Conservation (phyloP, 2,329 filamentous ascomycete species). For the Parastagonospora nodorum region DNA sequence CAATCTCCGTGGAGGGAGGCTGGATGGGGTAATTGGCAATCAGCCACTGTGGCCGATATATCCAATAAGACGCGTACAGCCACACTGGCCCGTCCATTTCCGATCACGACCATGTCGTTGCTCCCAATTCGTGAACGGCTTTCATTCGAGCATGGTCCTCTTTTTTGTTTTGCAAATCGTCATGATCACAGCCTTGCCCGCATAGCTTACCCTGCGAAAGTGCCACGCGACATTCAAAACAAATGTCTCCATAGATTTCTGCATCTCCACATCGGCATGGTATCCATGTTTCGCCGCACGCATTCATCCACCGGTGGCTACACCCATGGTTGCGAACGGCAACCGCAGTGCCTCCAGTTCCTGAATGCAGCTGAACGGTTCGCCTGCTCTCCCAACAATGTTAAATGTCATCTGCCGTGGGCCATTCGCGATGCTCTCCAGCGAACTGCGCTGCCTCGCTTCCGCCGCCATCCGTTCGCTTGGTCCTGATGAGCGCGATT, state of each 20-base stretch:
- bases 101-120: neutral
- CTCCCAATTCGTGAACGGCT: neutral
- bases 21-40: conserved; percentile 2
- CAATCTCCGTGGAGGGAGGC: conserved; percentile 1
- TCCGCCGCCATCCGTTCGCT: conserved; percentile 15
- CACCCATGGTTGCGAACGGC: conserved; percentile 1
- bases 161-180: conserved; percentile 1
- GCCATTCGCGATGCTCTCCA: conserved; percentile 8
- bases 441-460: conserved; percentile 2
- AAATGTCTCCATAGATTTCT: neutral
- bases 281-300: conserved; percentile 20
- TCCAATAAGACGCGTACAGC: conserved; percentile 3
- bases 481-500: conserved; percentile 11
- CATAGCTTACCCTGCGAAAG: neutral
- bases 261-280: neutral
- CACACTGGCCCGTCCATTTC: conserved; percentile 2
- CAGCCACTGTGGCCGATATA: neutral
- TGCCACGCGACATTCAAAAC: neutral
- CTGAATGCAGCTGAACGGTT: conserved; percentile 6
- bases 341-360: conserved; percentile 15
- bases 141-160: neutral
- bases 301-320: neutral
- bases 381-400: conserved; percentile 13
- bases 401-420: conserved; percentile 4
- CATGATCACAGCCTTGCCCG: neutral